phyloP scores from a whole-genome alignment of 2,329 filamentous ascomycete species.

The Trichoderma lentiforme region DNA sequence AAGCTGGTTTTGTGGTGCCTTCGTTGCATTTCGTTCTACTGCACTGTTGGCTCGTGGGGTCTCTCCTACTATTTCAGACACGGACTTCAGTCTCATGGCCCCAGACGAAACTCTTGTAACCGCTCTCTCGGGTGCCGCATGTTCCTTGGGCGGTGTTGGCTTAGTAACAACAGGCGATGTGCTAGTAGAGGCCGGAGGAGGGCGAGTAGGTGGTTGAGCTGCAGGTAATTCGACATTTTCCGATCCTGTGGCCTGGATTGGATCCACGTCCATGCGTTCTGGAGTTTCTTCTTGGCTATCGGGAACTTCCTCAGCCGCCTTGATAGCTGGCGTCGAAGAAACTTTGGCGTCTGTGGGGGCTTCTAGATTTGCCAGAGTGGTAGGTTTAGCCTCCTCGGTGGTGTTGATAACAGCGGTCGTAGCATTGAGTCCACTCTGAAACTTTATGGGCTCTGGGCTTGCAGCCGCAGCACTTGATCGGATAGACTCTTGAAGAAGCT shows the following conservation, averaged over 20 bases:
- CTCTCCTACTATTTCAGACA: constrained; percentile 68
- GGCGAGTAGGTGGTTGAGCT: background rate
- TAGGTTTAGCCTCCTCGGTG: background rate
- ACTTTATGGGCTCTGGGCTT: constrained; percentile 17
- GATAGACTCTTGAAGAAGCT: constrained; percentile 43
- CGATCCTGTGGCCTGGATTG: constrained; percentile 25
- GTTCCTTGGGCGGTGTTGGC: constrained; percentile 21
- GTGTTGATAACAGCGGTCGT: constrained; percentile 11
- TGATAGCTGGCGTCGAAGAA: constrained; percentile 7
- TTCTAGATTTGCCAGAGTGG: background rate
- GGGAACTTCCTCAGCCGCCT: constrained; percentile 34
- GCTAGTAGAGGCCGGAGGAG: constrained; percentile 18
- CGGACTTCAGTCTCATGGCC: constrained; percentile 67
- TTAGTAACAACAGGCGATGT: background rate
- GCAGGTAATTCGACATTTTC: constrained; percentile 17
- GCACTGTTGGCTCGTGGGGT: constrained; percentile 39
- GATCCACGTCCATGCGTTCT: constrained; percentile 37
- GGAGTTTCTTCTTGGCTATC: constrained; percentile 34
- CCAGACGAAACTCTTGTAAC: constrained; percentile 69
- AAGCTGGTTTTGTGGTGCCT: constrained; percentile 34
- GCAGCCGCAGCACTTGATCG: constrained; percentile 27
- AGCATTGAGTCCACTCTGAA: background rate
- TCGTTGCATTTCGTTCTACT: constrained; percentile 34
- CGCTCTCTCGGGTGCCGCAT: constrained; percentile 46
- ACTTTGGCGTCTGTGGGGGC: background rate